Base-by-base conservation (phyloP, 1,284 basidiomycete species). In the Retiboletus flavoniger region DNA sequence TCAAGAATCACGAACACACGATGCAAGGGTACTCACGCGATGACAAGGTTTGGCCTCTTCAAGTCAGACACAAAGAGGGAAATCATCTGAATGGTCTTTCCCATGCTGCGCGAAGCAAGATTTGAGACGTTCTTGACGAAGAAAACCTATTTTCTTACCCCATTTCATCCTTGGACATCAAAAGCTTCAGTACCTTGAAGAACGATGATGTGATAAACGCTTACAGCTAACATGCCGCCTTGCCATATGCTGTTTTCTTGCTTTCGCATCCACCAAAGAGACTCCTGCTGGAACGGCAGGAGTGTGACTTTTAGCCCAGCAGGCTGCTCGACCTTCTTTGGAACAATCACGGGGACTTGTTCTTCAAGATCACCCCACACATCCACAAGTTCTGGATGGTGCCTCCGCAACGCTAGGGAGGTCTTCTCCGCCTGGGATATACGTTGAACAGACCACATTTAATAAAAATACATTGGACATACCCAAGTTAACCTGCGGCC, bases 1-100 rank as follows among this genome's bases (percentile, higher is more conserved):
- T 59, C 41, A 51, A 47, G 29, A 44, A 24, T 29, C 4, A 38
- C 4, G 1, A 43, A 39, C 50, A 51, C 11, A 29, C 13, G 17
- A 26, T 31, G 14, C 31, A 39, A 40, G 56, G 26, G 34, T 11
- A 78, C 87, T 58, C 72, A 91, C 83, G 96, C 96, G 32, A 99
- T 81, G 19, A 99, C 93, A 9, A 99, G 81, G 54, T 93, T 95
- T 1, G 94, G 94, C 68, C 84, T 89, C 59, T 80, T 75, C 45
- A 81, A 73, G 67, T 93, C 89, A 0, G 89, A 87, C 3, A 96
- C 83, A 35, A 99, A 80, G 32, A 99, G 79, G 3, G 94, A 83
- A 48, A 99, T 95, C 63, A 96, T 95, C 69, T 99, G 97, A 57
- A 99, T 98, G 0, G 96, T 99, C 75, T 98, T 98, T 31, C 96